These are phyloP conservation scores for Beauveria caledonica DNA, from an alignment of 2,329 filamentous ascomycete genomes.

Conservation along the genomic window DNA sequence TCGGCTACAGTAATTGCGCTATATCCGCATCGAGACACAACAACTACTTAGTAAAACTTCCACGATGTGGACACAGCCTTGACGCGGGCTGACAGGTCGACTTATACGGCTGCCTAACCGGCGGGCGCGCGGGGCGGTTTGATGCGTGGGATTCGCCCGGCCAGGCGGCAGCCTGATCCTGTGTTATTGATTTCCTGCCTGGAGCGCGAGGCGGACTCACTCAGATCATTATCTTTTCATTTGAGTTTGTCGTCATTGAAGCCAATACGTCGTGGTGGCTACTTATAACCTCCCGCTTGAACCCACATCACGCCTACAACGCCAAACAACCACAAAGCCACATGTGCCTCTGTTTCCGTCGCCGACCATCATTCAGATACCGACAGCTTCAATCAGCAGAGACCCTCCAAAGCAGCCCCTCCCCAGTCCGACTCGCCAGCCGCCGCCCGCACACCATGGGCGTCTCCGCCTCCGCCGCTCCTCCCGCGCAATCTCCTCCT, in stretches of 20 bases:
- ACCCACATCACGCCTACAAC: too few species aligned
- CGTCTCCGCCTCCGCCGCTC: neutral
- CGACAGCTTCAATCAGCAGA: neutral
- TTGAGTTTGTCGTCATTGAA: neutral
- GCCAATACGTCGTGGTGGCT: neutral
- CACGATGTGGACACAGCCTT: neutral
- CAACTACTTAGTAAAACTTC: neutral
- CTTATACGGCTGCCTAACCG: constrained; percentile 1
- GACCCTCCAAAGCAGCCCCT: neutral
- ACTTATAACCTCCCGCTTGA: neutral
- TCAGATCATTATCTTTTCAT: too few species aligned
- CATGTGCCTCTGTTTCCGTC: constrained; percentile 6
- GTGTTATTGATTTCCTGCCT: neutral
- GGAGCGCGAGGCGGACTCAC: neutral
- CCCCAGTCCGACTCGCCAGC: neutral
- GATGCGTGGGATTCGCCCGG: neutral
- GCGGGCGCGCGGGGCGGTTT: neutral
- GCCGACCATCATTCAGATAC: neutral
- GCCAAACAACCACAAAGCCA: neutral
- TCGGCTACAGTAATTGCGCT: neutral
- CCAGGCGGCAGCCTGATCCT: neutral
- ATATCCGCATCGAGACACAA: neutral
- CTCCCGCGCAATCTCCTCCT: neutral
- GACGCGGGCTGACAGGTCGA: neutral
- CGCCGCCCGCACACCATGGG: neutral